Conservation (phyloP, 2,329 filamentous ascomycete species). For the Metarhizium guizhouense region DNA sequence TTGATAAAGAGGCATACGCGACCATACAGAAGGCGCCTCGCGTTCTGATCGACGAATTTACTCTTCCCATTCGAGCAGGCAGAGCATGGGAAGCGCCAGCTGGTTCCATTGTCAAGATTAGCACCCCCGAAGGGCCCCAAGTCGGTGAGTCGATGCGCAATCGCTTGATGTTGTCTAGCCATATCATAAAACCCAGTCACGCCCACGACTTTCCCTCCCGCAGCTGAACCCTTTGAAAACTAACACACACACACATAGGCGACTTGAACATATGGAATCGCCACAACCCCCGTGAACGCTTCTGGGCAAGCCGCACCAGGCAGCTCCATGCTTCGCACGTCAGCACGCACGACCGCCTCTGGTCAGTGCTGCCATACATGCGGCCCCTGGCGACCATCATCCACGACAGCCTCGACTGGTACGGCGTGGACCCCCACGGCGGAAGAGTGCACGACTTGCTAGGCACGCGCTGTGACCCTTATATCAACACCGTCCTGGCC, state of each 20-base stretch:
- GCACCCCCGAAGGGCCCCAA: slow-evolving; percentile 68
- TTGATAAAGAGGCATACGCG: slow-evolving; percentile 45
- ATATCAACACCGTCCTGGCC: slow-evolving; percentile 66
- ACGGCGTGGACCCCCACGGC: slow-evolving; percentile 53
- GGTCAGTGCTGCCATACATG: slow-evolving; percentile 71
- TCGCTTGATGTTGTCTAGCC: too few species aligned
- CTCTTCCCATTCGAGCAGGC: slow-evolving; percentile 64
- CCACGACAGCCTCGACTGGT: slow-evolving; percentile 54
- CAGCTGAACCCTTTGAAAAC: too few species aligned
- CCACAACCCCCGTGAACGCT: slow-evolving; percentile 67
- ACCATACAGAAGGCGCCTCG: slow-evolving; percentile 45
- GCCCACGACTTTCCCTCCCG: too few species aligned
- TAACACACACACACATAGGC: slow-evolving; percentile 28
- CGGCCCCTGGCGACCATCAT: slow-evolving; percentile 65
- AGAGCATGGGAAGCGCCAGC: slow-evolving; percentile 62
- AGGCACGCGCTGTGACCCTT: slow-evolving; percentile 77
- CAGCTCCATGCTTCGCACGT: slow-evolving; percentile 74
- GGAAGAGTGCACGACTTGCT: slow-evolving; percentile 68
- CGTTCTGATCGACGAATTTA: slow-evolving; percentile 40
- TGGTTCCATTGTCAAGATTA: slow-evolving; percentile 62
- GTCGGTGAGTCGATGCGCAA: slow-evolving; percentile 38
- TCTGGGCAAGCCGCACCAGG: slow-evolving; percentile 73
- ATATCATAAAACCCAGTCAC: too few species aligned
- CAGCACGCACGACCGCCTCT: slow-evolving; percentile 61
- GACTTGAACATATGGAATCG: slow-evolving; percentile 78